Base-by-base conservation (phyloP, 164 flowering plant species). In the Vitis rupestris region DNA sequence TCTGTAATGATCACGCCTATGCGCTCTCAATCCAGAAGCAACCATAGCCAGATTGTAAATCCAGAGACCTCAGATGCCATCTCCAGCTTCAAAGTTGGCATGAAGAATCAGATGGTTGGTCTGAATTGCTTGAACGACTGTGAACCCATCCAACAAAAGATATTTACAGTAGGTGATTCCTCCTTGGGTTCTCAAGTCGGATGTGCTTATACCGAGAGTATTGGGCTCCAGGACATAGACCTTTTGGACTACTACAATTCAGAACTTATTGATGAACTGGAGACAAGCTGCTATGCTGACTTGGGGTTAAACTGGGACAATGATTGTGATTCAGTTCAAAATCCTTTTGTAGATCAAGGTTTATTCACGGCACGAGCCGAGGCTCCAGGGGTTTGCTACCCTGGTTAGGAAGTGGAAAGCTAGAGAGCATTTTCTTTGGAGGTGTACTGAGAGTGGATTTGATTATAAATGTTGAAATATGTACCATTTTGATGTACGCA, bases 281-380 rank as follows among this genome's bases (percentile, higher is more conserved):
- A 64, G 9, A 19, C 30, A 15, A 4, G 27, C 29, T 64, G 3
- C 12, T 50, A 49, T 19, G 66, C 16, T 64, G 66, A 64, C 4
- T 64, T 23, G 37, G 55, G 55, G 1, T 9, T 64, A 19, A 14
- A 64, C 55, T 50, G 16, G 13, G 55, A 64, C 29, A 64, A 50
- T 14, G 31, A 49, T 10, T 52, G 10, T 8, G 44, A 48, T 50
- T 27, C 66, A 12, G 50, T 64, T 50, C 37, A 19, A 23, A 64
- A 64, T 50, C 23, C 56, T 17, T 50, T 50, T 64, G 54, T 64
- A 16, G 66, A 64, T 19, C 54, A 64, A 64, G 31, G 66, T 64
- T 64, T 49, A 14, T 64, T 64, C 27, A 64, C 48, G 27, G 66
- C 31, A 12, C 50, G 8, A 11, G 11, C 13, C 10, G 0, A 61